Evolutionary conservation across 1,284 basidiomycete species (phyloP).

Genomic region (Xerocomus nothofagi): DNA sequence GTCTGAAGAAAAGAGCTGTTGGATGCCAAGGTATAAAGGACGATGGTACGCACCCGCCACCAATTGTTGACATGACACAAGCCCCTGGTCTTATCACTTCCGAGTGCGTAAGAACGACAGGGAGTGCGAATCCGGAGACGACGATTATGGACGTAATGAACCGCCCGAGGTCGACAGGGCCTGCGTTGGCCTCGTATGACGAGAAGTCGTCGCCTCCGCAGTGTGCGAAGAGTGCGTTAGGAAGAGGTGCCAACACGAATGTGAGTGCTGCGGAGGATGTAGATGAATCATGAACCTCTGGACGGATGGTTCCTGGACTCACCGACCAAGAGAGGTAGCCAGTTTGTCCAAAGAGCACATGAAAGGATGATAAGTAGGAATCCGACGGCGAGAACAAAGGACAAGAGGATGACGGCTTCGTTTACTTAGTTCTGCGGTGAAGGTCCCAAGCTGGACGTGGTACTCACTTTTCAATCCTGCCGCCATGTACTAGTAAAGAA

Average conservation of each 20-base stretch:
- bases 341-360: slow-evolving; percentile 95
- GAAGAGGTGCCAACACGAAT: slow-evolving; percentile 94
- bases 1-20: slow-evolving; percentile 39
- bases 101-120: slow-evolving; percentile 90
- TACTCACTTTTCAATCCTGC: slow-evolving; percentile 37
- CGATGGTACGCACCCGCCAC: slow-evolving; percentile 64
- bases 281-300: slow-evolving; percentile 1
- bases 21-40: not conserved
- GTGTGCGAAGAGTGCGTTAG: slow-evolving; percentile 88
- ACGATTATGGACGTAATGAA: slow-evolving; percentile 93
- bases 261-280: slow-evolving; percentile 67
- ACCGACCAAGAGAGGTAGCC: slow-evolving; percentile 97
- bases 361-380: slow-evolving; percentile 98
- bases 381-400: slow-evolving; percentile 94
- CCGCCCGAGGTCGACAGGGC: slow-evolving; percentile 79
- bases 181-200: slow-evolving; percentile 58
- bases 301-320: slow-evolving; percentile 37
- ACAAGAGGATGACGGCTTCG: slow-evolving; percentile 88
- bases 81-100: slow-evolving; percentile 85
- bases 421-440: not conserved
- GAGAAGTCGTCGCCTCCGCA: slow-evolving; percentile 87
- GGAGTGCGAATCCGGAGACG: slow-evolving; percentile 91
- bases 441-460: too few relatives aligned
- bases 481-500: slow-evolving; percentile 37
- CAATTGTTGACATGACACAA: slow-evolving; percentile 91